A percentile compares a stretch with the other conserved stretches of the same genome.
Evolutionary conservation across 129 eudicot species (phyloP).

Genomic region (Centrapalus pauciflorus): DNA sequence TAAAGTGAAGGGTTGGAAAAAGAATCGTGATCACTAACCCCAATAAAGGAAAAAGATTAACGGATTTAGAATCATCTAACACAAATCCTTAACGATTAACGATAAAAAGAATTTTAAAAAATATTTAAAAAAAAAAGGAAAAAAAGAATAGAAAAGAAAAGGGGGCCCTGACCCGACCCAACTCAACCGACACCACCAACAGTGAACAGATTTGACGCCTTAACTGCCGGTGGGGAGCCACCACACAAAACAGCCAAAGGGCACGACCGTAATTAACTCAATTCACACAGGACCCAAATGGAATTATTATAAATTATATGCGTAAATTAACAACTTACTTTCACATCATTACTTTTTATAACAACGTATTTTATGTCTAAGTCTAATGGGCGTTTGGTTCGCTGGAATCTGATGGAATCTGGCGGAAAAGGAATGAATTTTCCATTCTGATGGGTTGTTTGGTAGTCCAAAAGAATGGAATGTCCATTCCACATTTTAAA

Average conservation of each 20-base stretch:
- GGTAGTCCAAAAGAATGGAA: too few species aligned
- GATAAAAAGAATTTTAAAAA: too few species aligned
- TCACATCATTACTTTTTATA: too few species aligned
- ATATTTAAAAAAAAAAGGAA: too few species aligned
- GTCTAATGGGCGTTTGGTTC: too few species aligned
- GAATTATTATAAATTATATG: not conserved
- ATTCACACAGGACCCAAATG: conserved; percentile 16
- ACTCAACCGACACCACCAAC: conserved; percentile 3
- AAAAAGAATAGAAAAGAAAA: not conserved
- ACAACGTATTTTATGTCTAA: too few species aligned
- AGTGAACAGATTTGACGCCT: conserved; percentile 50
- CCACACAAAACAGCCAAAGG: conserved; percentile 31
- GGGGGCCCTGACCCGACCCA: not conserved
- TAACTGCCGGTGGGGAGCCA: conserved; percentile 63
- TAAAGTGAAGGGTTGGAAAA: not conserved
- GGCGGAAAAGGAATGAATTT: too few species aligned
- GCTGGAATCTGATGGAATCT: too few species aligned
- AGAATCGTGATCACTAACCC: conserved; percentile 19
- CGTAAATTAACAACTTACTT: not conserved
- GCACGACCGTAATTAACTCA: conserved; percentile 39
- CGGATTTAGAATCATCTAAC: conserved; percentile 27
- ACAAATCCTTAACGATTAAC: not conserved
- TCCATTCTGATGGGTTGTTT: too few species aligned
- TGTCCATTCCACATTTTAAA: too few species aligned
- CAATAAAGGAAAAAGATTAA: conserved; percentile 10